Percentiles rank a stretch among this genome's conserved stretches.
Evolutionary conservation across 73 alveolate species (phyloP).

Genomic region (Urostyla sp.): DNA sequence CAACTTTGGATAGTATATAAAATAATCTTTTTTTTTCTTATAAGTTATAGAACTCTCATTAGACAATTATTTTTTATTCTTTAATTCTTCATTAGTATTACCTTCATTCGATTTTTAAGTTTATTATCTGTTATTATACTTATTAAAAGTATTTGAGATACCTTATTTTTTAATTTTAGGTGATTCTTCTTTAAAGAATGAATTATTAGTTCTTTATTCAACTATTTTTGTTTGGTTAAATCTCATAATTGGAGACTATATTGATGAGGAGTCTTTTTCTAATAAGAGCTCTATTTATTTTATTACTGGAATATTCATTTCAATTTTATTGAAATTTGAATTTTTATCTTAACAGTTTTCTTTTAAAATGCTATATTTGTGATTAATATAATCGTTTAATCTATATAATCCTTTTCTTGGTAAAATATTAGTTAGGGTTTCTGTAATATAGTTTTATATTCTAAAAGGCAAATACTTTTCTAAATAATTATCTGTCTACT

Average conservation of each 20-base stretch:
- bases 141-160: too few relatives aligned
- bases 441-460: conserved; percentile 28
- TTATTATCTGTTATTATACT: too few relatives aligned
- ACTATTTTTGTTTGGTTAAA: too few relatives aligned
- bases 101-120: too few relatives aligned
- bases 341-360: conserved; percentile 11
- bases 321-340: conserved; percentile 18
- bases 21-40: conserved; percentile 8
- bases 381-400: conserved; percentile 39
- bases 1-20: conserved; percentile 33
- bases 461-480: conserved; percentile 35
- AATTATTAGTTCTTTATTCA: too few relatives aligned
- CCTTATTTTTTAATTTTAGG: too few relatives aligned
- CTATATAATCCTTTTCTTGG: conserved; percentile 12
- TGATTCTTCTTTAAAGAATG: too few relatives aligned
- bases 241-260: too few relatives aligned
- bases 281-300: conserved; percentile 27
- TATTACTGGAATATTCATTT: conserved; percentile 13
- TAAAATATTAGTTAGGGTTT: conserved; percentile 26
- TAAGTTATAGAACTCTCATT: too few relatives aligned
- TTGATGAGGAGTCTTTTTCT: too few relatives aligned
- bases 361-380: conserved; percentile 31
- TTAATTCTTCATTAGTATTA: too few relatives aligned
- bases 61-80: too few relatives aligned
- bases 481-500: conserved; percentile 29